These are phyloP conservation scores for Mycena latifolia DNA, from an alignment of 768 basidiomycete species.

Conservation along the genomic window DNA sequence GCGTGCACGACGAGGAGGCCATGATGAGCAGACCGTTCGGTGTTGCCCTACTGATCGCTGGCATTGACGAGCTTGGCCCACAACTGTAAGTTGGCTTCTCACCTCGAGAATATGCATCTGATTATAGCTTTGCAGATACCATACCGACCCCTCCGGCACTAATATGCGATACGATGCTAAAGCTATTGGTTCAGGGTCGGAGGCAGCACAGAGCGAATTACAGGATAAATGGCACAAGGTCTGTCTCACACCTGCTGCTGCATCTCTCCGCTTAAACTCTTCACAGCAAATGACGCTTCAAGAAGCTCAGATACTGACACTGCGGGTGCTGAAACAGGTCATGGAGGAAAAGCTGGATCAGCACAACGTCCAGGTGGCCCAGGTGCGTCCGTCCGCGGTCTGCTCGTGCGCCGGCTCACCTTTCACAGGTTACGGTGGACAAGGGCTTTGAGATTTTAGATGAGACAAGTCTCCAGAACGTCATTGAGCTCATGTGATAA, in stretches of 20 bases:
- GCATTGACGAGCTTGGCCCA: slow-evolving; percentile 94
- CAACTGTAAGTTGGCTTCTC: slow-evolving; percentile 79
- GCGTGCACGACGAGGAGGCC: slow-evolving; percentile 98
- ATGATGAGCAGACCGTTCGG: slow-evolving; percentile 99
- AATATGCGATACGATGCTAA: slow-evolving; percentile 98
- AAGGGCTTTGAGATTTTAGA: slow-evolving; percentile 93
- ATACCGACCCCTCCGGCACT: slow-evolving; percentile 98
- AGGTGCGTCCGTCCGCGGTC: slow-evolving; percentile 61
- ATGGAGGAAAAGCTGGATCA: slow-evolving; percentile 99
- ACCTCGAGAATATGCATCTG: slow-evolving; percentile 10
- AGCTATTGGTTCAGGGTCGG: slow-evolving; percentile 97
- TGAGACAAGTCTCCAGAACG: slow-evolving; percentile 82
- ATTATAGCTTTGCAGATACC: slow-evolving; percentile 69
- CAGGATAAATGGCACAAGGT: slow-evolving; percentile 99
- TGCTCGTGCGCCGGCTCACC: slow-evolving; percentile 7
- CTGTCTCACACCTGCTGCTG: slow-evolving; percentile 25
- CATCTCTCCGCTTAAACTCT: slow-evolving; percentile 12
- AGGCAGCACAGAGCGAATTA: slow-evolving; percentile 96
- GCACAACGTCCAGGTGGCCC: slow-evolving; percentile 97
- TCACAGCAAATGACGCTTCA: slow-evolving; percentile 90
- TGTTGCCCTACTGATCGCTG: slow-evolving; percentile 97
- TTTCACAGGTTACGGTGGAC: slow-evolving; percentile 76
- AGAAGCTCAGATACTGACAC: slow-evolving; percentile 88
- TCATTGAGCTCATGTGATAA: slow-evolving; percentile 86
- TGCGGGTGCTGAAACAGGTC: slow-evolving; percentile 96